Evolutionary conservation across 805 yeast species (phyloP).

Genomic region (Teunomyces stri): DNA sequence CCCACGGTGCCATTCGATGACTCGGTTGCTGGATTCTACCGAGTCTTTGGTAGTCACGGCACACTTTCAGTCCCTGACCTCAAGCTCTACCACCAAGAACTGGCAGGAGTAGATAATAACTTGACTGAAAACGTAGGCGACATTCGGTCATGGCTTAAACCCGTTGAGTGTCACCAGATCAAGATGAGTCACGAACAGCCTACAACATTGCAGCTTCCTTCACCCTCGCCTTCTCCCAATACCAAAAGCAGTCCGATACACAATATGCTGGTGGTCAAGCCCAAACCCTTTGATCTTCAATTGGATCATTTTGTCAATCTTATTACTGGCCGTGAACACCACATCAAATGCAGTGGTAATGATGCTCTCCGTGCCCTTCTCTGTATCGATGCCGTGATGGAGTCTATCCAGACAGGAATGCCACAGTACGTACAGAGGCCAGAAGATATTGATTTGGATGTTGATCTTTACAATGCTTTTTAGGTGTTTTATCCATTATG

Average conservation of each 20-base stretch:
- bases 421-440: conserved; percentile 29
- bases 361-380: conserved; percentile 39
- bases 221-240: conserved; percentile 34
- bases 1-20: conserved; percentile 33
- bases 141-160: conserved; percentile 28
- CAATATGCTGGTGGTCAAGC: conserved; percentile 7
- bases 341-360: conserved; percentile 31
- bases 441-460: conserved; percentile 16
- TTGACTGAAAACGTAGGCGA: conserved; percentile 11
- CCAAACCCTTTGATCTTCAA: conserved; percentile 37
- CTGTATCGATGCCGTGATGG: conserved; percentile 35
- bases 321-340: conserved; percentile 24
- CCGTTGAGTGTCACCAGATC: conserved; percentile 22
- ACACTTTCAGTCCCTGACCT: conserved; percentile 39
- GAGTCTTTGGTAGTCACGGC: conserved; percentile 39
- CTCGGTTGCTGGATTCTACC: conserved; percentile 30
- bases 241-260: conserved; percentile 21
- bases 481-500: neutral
- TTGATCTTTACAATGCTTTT: conserved; percentile 8
- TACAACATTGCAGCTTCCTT: conserved; percentile 12
- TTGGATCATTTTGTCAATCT: conserved; percentile 37
- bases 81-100: conserved; percentile 28
- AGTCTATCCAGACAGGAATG: conserved; percentile 31
- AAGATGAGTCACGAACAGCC: conserved; percentile 13
- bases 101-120: conserved; percentile 7